Conservation (phyloP, 495 filamentous ascomycete species). For the Aspergillus saccharolyticus region DNA sequence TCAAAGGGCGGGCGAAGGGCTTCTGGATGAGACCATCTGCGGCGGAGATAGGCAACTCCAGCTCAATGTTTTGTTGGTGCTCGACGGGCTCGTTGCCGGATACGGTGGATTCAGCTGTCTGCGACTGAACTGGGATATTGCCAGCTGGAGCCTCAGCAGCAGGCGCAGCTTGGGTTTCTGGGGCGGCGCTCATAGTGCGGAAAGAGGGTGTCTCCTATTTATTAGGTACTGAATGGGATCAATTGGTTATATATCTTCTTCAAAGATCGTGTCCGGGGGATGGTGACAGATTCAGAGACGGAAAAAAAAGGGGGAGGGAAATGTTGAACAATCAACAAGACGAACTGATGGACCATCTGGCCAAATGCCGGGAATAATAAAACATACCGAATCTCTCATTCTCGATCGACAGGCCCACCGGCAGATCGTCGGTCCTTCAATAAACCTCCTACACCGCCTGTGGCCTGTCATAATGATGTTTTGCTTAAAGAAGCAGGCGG, state of each 20-base stretch:
- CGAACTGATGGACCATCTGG: neutral
- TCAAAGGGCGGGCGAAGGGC: constrained; percentile 62
- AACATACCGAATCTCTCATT: no score
- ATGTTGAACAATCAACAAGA: neutral
- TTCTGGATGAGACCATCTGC: constrained; percentile 54
- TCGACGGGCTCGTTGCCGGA: constrained; percentile 10
- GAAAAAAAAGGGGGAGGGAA: neutral
- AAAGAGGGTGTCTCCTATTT: neutral
- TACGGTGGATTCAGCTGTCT: constrained; percentile 11
- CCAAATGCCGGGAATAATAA: neutral
- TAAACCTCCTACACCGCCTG: neutral
- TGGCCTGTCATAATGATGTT: neutral
- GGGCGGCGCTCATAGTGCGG: constrained; percentile 6
- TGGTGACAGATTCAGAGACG: neutral
- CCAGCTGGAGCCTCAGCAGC: constrained; percentile 2
- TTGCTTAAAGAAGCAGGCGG: neutral
- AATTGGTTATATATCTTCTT: neutral
- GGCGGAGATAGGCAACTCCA: constrained; percentile 40
- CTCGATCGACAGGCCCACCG: constrained; percentile 6
- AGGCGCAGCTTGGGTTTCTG: constrained; percentile 3
- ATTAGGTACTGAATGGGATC: neutral
- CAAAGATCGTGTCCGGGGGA: neutral
- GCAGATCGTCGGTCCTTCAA: constrained; percentile 2
- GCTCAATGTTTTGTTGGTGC: constrained; percentile 25
- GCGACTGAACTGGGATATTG: neutral